Base-by-base conservation (phyloP, 768 basidiomycete species). In the Sporobolomyces phaffii region DNA sequence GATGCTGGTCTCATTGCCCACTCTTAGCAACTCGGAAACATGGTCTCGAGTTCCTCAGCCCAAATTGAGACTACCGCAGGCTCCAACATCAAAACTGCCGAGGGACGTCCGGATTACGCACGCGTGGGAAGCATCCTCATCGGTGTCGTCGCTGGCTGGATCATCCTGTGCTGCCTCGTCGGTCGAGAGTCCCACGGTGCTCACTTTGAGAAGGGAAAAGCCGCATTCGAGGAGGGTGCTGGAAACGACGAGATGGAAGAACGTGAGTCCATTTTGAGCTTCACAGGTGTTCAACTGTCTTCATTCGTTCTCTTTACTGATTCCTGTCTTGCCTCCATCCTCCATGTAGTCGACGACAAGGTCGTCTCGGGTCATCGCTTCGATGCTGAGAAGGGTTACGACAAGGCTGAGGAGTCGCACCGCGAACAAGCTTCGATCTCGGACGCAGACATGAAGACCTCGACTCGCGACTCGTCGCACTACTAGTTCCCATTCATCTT, bases 141-240 rank as follows among this genome's bases (percentile, higher is more conserved):
- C 50, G 92, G 91, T 11, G 34, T 73, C 22, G 87, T 96, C 24
- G 81, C 88, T 2, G 86, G 84, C 0, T 93, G 87, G 69, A 84
- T 90, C 47, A 77, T 94, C 49, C 33, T 90, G 74, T 82, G 89
- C 73, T 87, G 86, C 17, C 79, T 90, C 69, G 77, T 94, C 62
- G 92, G 91, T 5, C 87, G 88, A 1, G 86, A 87, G 86, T 86
- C 70, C 64, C 87, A 88, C 72, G 84, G 86, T 13, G 81, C 84
- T 14, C 89, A 88, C 78, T 97, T 94, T 74, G 92, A 97, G 80
- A 83, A 87, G 68, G 82, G 85, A 73, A 87, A 86, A 77, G 68
- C 62, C 2, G 91, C 89, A 1, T 88, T 87, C 78, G 87, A 92
- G 74, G 82, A 86, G 67, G 89, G 89, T 61, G 88, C 76, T 1